These are phyloP conservation scores for Pseudodiploospora longispora DNA, from an alignment of 2,329 filamentous ascomycete genomes.

Conservation along the genomic window DNA sequence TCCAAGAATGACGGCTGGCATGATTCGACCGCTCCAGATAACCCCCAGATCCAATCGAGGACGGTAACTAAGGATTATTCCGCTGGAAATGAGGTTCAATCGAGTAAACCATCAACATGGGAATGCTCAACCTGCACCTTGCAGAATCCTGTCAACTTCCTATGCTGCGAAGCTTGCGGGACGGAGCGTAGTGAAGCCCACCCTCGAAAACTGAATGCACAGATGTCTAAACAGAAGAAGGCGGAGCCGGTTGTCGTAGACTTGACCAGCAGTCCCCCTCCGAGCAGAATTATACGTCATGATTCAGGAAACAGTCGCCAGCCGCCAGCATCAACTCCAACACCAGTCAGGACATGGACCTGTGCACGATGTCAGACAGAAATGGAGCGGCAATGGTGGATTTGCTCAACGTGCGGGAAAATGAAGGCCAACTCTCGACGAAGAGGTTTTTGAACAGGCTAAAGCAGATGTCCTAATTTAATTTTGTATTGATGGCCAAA, in stretches of 20 bases:
- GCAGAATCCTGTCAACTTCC: conserved; percentile 41
- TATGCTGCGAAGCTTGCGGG: conserved; percentile 51
- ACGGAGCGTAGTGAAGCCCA: conserved; percentile 25
- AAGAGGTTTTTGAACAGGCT: background rate
- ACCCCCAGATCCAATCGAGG: too few species aligned
- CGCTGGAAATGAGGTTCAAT: background rate
- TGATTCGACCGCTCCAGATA: conserved; percentile 1
- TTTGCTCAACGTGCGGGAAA: conserved; percentile 44
- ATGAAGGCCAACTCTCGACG: conserved; percentile 42
- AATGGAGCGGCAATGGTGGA: conserved; percentile 50
- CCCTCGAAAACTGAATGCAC: conserved; percentile 4
- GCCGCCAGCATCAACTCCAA: conserved; percentile 12
- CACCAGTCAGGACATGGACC: conserved; percentile 32
- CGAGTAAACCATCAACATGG: conserved; percentile 29
- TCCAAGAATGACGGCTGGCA: background rate
- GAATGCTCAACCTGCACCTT: conserved; percentile 49
- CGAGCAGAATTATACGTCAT: background rate
- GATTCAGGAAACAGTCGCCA: too few species aligned
- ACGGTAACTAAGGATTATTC: too few species aligned
- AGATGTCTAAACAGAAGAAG: conserved; percentile 9
- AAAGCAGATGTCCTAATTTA: too few species aligned
- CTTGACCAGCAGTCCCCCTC: conserved; percentile 25
- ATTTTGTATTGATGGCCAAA: too few species aligned
- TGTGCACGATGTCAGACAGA: conserved; percentile 44
- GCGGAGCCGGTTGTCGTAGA: conserved; percentile 20